Conservation (phyloP, 257 asterid species). For the Solanum arcanum region DNA sequence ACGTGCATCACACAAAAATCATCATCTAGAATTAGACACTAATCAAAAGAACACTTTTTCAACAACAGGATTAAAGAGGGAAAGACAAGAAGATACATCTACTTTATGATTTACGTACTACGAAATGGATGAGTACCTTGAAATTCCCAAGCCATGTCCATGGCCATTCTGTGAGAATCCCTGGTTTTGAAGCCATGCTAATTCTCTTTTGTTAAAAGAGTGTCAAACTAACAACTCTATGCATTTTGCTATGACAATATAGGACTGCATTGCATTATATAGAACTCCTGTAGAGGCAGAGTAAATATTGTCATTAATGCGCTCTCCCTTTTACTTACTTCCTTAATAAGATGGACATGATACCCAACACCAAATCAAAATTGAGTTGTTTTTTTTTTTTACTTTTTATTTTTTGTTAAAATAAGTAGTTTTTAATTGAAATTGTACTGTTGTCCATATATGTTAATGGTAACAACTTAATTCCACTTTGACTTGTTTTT, state of each 20-base stretch:
- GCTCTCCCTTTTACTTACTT: not conserved
- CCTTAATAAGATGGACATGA: too few relatives aligned
- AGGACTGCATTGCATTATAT: not conserved
- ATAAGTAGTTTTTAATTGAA: not conserved
- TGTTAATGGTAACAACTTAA: not conserved
- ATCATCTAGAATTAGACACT: not conserved
- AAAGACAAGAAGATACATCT: not conserved
- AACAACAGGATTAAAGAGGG: not conserved
- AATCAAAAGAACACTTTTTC: not conserved
- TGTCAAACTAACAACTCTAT: not conserved
- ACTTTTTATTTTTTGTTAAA: not conserved
- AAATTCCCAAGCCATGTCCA: slow-evolving; percentile 33
- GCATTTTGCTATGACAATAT: not conserved
- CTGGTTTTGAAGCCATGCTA: slow-evolving; percentile 29
- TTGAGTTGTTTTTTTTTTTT: too few relatives aligned
- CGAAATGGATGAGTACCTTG: slow-evolving; percentile 6
- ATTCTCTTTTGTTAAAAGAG: not conserved
- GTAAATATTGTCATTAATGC: not conserved
- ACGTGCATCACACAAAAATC: not conserved
- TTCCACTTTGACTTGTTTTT: not conserved
- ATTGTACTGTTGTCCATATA: not conserved
- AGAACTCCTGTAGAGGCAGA: not conserved
- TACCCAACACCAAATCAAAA: too few relatives aligned
- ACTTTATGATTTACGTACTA: too few relatives aligned
- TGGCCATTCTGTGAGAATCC: slow-evolving; percentile 30